These are phyloP conservation scores for Colletotrichum sp. DNA, from an alignment of 2,329 filamentous ascomycete genomes.

Conservation along the genomic window DNA sequence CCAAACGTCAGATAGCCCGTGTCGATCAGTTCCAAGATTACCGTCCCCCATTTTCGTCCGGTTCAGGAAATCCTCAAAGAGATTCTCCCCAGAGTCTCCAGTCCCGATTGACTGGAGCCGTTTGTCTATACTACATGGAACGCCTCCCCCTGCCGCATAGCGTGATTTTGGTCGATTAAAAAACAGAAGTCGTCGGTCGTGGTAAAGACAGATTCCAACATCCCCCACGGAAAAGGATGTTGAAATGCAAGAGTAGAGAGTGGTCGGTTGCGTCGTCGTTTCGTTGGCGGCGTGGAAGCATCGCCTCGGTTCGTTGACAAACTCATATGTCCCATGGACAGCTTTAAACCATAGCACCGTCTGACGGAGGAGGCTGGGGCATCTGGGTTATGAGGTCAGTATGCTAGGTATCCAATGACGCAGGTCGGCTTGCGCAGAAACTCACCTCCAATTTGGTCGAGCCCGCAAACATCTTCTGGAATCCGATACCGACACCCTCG, in stretches of 20 bases:
- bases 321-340: background rate
- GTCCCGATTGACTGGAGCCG: background rate
- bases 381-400: no score
- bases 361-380: slow-evolving; percentile 34
- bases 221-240: background rate
- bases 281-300: background rate
- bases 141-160: slow-evolving; percentile 1
- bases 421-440: background rate
- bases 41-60: background rate
- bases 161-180: background rate
- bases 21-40: background rate
- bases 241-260: slow-evolving; percentile 17
- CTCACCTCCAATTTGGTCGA: slow-evolving; percentile 81
- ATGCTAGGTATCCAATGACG: no score
- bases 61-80: background rate
- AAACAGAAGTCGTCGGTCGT: background rate
- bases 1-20: background rate
- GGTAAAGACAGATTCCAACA: background rate
- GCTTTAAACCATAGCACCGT: slow-evolving; percentile 34
- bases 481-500: slow-evolving; percentile 84
- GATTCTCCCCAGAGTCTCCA: background rate
- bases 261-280: background rate
- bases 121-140: slow-evolving; percentile 21
- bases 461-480: slow-evolving; percentile 92
- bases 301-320: background rate